These are phyloP conservation scores for Vanderwaltozyma verrucispora DNA, from an alignment of 805 yeast species.

Conservation along the genomic window DNA sequence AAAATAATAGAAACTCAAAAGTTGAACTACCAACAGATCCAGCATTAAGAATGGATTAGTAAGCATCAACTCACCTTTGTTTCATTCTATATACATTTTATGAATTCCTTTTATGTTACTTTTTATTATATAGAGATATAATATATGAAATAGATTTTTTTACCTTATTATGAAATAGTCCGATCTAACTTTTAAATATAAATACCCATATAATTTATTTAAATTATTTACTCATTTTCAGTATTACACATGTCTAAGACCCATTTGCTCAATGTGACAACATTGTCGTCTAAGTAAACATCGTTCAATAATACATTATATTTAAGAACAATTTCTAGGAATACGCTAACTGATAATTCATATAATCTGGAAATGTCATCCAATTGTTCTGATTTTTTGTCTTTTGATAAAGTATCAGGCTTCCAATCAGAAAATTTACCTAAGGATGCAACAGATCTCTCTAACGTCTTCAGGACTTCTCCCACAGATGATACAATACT, in stretches of 20 bases:
- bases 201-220: too few species aligned
- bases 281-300: conserved; percentile 50
- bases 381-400: conserved; percentile 14
- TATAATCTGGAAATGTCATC: conserved; percentile 47
- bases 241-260: conserved; percentile 42
- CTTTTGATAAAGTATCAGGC: conserved; percentile 6
- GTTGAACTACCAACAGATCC: background rate
- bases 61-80: too few species aligned
- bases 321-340: conserved; percentile 52
- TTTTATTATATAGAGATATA: too few species aligned
- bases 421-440: conserved; percentile 33
- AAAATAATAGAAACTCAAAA: background rate
- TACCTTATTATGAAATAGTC: too few species aligned
- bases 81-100: too few species aligned
- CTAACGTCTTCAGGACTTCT: conserved; percentile 49
- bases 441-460: conserved; percentile 47
- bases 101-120: too few species aligned
- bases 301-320: conserved; percentile 58
- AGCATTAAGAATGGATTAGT: too few species aligned
- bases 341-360: conserved; percentile 54
- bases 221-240: background rate
- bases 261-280: conserved; percentile 61
- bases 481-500: conserved; percentile 47
- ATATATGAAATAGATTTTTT: too few species aligned
- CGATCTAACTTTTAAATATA: too few species aligned